A percentile compares a stretch with the other conserved stretches of the same genome.
Conservation (phyloP, 1,284 basidiomycete genomes). For the Austroboletus rostrupii region DNA sequence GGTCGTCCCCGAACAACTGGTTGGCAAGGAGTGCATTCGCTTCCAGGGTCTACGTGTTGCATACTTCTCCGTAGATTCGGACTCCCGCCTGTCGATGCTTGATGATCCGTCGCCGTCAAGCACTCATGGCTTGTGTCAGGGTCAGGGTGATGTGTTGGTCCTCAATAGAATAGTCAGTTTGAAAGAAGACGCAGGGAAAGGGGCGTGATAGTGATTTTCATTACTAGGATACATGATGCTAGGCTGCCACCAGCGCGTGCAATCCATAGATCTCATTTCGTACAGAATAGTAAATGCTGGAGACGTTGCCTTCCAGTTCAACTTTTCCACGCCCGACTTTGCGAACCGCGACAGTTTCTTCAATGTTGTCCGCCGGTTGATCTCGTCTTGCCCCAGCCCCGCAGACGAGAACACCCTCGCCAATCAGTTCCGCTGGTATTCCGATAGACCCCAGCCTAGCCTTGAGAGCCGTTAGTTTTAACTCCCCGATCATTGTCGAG, state of each 20-base stretch:
- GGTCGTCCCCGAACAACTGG: slow-evolving; percentile 75
- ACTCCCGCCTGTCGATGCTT: slow-evolving; percentile 65
- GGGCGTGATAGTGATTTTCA: slow-evolving; percentile 13
- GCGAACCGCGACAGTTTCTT: slow-evolving; percentile 80
- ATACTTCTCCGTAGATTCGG: slow-evolving; percentile 93
- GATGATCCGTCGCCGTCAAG: slow-evolving; percentile 42
- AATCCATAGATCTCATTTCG: slow-evolving; percentile 84
- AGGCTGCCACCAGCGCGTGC: slow-evolving; percentile 81
- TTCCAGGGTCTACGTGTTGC: slow-evolving; percentile 97
- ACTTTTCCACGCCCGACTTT: slow-evolving; percentile 83
- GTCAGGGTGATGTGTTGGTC: slow-evolving; percentile 75
- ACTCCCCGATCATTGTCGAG: slow-evolving; percentile 93
- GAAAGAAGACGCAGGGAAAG: slow-evolving; percentile 94
- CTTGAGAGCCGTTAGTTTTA: slow-evolving; percentile 86
- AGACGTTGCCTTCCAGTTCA: slow-evolving; percentile 84
- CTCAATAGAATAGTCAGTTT: slow-evolving; percentile 92
- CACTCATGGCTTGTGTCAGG: slow-evolving; percentile 45
- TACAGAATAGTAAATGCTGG: slow-evolving; percentile 85
- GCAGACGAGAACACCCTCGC: slow-evolving; percentile 93
- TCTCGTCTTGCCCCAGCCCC: slow-evolving; percentile 58
- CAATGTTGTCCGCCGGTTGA: slow-evolving; percentile 46
- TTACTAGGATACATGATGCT: slow-evolving; percentile 14
- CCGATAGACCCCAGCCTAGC: slow-evolving; percentile 66
- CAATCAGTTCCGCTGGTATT: slow-evolving; percentile 87
- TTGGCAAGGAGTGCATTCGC: slow-evolving; percentile 90